Evolutionary conservation across 1,284 basidiomycete genomes (phyloP).

Genomic region (Rhizopogon hawkerae): DNA sequence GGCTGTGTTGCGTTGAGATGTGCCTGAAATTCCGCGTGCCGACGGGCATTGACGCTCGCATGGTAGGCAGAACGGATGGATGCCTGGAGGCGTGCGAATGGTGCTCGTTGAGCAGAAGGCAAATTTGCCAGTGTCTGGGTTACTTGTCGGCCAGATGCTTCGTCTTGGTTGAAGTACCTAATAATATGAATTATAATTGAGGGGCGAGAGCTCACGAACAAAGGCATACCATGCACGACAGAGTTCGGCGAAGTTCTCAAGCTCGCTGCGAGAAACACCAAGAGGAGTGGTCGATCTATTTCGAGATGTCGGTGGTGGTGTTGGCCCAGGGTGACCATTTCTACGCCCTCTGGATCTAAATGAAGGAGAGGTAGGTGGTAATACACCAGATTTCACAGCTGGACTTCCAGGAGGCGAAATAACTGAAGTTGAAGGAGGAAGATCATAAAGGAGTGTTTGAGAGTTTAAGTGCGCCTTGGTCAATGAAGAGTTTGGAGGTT

Average conservation of each 20-base stretch:
- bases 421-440: slow-evolving; percentile 51
- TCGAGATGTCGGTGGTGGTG: slow-evolving; percentile 46
- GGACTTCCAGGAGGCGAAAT: slow-evolving; percentile 43
- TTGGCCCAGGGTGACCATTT: slow-evolving; percentile 38
- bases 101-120: slow-evolving; percentile 69
- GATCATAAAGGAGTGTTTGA: slow-evolving; percentile 60
- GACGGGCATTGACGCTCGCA: slow-evolving; percentile 56
- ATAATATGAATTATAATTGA: slow-evolving; percentile 8
- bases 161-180: slow-evolving; percentile 75
- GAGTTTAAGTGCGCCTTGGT: slow-evolving; percentile 31
- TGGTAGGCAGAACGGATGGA: slow-evolving; percentile 71
- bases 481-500: slow-evolving; percentile 38
- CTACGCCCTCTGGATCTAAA: slow-evolving; percentile 39
- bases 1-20: slow-evolving; percentile 64
- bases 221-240: slow-evolving; percentile 59
- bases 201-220: slow-evolving; percentile 4
- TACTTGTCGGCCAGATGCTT: slow-evolving; percentile 63
- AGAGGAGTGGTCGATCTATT: slow-evolving; percentile 59
- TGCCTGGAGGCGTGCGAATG: slow-evolving; percentile 67
- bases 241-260: slow-evolving; percentile 64
- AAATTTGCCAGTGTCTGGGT: slow-evolving; percentile 67
- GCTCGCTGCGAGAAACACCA: slow-evolving; percentile 47
- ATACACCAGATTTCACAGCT: slow-evolving; percentile 29
- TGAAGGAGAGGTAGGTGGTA: slow-evolving; percentile 54
- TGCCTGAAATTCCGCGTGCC: slow-evolving; percentile 69